A percentile compares a stretch with the other conserved stretches of the same genome.
Conservation (phyloP, 306 rosid species). For the Begonia peltatifolia region DNA sequence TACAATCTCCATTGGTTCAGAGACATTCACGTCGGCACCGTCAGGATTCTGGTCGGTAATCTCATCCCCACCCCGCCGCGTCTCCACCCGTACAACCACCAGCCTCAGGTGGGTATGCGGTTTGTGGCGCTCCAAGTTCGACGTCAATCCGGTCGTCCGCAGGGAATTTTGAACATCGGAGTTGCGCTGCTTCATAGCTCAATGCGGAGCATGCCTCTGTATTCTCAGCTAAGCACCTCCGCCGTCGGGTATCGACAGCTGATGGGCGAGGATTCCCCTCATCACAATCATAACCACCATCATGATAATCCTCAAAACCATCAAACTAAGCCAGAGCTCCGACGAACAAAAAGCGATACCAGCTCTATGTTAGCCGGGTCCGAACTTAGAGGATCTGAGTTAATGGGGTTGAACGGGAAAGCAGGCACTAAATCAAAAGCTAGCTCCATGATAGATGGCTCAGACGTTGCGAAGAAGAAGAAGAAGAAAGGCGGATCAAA, state of each 20-base stretch:
- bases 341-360: slow-evolving; percentile 57
- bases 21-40: slow-evolving; percentile 71
- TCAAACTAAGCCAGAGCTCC: slow-evolving; percentile 19
- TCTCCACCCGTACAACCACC: slow-evolving; percentile 8
- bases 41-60: slow-evolving; percentile 35
- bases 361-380: slow-evolving; percentile 54
- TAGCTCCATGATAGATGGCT: slow-evolving; percentile 21
- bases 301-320: slow-evolving; percentile 4
- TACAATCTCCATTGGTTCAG: slow-evolving; percentile 84
- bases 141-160: slow-evolving; percentile 56
- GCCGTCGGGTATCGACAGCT: slow-evolving; percentile 36
- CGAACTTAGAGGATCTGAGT: slow-evolving; percentile 20
- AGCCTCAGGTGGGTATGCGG: slow-evolving; percentile 30
- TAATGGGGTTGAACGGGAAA: slow-evolving; percentile 9
- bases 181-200: slow-evolving; percentile 65
- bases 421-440: slow-evolving; percentile 17
- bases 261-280: slow-evolving; percentile 60
- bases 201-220: slow-evolving; percentile 90
- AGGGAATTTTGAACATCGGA: slow-evolving; percentile 80
- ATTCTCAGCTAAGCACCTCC: slow-evolving; percentile 34
- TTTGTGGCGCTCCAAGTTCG: slow-evolving; percentile 71
- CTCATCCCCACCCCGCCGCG: slow-evolving; percentile 28
- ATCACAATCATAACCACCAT: slow-evolving; percentile 3
- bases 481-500: slow-evolving; percentile 15
- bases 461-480: slow-evolving; percentile 15